phyloP scores from a whole-genome alignment of 805 yeast species.

The Lachancea waltii region DNA sequence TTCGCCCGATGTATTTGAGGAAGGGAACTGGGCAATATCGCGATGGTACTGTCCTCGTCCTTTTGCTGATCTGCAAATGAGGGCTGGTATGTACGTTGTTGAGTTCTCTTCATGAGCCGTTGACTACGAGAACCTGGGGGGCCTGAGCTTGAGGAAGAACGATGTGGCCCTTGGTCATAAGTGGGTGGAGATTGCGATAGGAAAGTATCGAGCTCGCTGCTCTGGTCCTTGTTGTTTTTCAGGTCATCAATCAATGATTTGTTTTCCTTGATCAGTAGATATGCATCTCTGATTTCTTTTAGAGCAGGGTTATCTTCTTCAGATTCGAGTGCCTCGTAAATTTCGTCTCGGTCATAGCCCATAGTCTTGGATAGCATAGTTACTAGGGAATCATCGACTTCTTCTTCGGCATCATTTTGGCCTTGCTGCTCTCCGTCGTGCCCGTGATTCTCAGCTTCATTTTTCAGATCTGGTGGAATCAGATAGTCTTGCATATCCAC shows the following conservation, averaged over 20 bases:
- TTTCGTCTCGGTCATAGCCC: slow-evolving; percentile 86
- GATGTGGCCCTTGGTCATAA: slow-evolving; percentile 22
- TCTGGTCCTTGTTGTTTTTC: slow-evolving; percentile 38
- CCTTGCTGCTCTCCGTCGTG: slow-evolving; percentile 16
- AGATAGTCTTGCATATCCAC: slow-evolving; percentile 74
- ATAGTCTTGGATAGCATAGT: slow-evolving; percentile 68
- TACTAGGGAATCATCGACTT: slow-evolving; percentile 70
- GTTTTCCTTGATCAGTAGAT: slow-evolving; percentile 75
- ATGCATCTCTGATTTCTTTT: slow-evolving; percentile 82
- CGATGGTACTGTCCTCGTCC: slow-evolving; percentile 63
- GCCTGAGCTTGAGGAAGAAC: slow-evolving; percentile 8
- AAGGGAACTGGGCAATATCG: slow-evolving; percentile 86
- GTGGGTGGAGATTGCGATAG: slow-evolving; percentile 59
- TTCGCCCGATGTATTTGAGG: slow-evolving; percentile 92
- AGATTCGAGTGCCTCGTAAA: slow-evolving; percentile 56
- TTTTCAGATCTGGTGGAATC: slow-evolving; percentile 39
- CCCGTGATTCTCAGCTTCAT: slow-evolving; percentile 10
- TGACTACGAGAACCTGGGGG: slow-evolving; percentile 6
- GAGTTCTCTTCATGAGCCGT: slow-evolving; percentile 8
- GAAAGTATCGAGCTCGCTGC: slow-evolving; percentile 51
- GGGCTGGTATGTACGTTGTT: slow-evolving; percentile 32
- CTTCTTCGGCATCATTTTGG: slow-evolving; percentile 23
- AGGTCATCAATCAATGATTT: slow-evolving; percentile 61
- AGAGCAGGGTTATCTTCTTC: slow-evolving; percentile 43
- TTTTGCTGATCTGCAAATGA: slow-evolving; percentile 27